A percentile compares a stretch with the other conserved stretches of the same genome.
Evolutionary conservation across 371 early-diverging fungal genomes (phyloP).

Genomic region (Mucor saturninus): DNA sequence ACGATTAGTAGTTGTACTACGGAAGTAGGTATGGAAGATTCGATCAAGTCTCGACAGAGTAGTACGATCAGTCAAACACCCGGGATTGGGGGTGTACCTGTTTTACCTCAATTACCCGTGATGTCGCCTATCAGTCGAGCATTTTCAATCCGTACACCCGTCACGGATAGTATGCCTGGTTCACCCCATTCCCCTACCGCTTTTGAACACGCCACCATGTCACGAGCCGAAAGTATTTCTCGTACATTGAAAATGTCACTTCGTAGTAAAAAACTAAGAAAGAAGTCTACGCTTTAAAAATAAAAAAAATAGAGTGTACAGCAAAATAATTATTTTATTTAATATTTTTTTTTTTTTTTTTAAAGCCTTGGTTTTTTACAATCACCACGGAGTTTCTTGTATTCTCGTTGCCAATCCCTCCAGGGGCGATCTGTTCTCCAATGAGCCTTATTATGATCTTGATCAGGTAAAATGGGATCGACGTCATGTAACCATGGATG

Average conservation of each 20-base stretch:
- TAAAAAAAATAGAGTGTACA: not conserved
- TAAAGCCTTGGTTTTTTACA: not conserved
- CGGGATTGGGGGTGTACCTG: constrained; percentile 7
- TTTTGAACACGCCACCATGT: constrained; percentile 35
- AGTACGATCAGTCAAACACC: not conserved
- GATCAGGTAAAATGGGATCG: constrained; percentile 42
- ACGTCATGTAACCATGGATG: constrained; percentile 68
- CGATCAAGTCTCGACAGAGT: constrained; percentile 25
- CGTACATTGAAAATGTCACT: constrained; percentile 52
- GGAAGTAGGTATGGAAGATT: constrained; percentile 2
- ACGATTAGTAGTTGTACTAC: constrained; percentile 17
- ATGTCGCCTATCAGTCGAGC: constrained; percentile 43
- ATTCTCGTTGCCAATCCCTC: constrained; percentile 44
- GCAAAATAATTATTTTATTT: not conserved
- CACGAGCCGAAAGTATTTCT: constrained; percentile 51
- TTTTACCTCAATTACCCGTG: constrained; percentile 16
- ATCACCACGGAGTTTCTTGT: constrained; percentile 1
- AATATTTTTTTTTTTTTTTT: not conserved
- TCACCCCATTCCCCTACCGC: not conserved
- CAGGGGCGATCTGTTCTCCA: constrained; percentile 42
- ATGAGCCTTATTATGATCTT: constrained; percentile 23
- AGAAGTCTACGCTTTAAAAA: constrained; percentile 22
- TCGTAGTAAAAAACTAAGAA: constrained; percentile 45
- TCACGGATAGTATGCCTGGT: constrained; percentile 17
- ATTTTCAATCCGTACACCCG: constrained; percentile 36